Evolutionary conservation across 2,329 filamentous ascomycete genomes (phyloP), one percentile per base, ranked within the genome.

Genomic region (Ceratocystiopsis sp.): DNA sequence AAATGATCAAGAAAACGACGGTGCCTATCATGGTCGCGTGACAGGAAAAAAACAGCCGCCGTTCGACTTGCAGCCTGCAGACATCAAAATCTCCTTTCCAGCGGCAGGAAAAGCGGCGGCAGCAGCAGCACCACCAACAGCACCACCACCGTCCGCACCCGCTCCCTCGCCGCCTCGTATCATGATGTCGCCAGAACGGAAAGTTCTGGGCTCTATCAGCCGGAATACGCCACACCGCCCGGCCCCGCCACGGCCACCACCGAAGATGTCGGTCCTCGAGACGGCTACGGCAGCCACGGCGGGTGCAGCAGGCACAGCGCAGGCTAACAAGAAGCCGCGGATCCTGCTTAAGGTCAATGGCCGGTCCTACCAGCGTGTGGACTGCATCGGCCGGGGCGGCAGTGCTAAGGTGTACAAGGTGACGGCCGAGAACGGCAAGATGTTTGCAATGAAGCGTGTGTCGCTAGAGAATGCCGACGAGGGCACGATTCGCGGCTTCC

Each of bases 231-330:
- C 86, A 12, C 81, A 76, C 53, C 70, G 86, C 51, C 72, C 81
- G 18, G 84, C 84, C 1, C 80, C 80, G 2, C 75, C 69, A 0
- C 80, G 76, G 0, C 89, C 89, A 3, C 89, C 91, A 4, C 89
- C 91, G 1, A 96, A 95, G 60, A 96, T 96, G 89, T 91, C 84
- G 1, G 81, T 94, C 9, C 65, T 95, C n/a, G 86, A 96, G 51
- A 80, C 87, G 3, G 89, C 86, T 2, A 95, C 89, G 2, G 76
- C 81, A 2, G 77, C 82, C 2, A 79, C 78, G 12, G 85, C 82
- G 4, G 87, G 87, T 14, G 83, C 85, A 21, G 77, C 82, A 5
- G 79, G 82, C 0, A 78, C 84, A 3, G 72, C 75, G 4, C 82
- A 87, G 54, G 67, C 66, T 18, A 56, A 50, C 45, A 72, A 70